These are phyloP conservation scores for Talaromyces ruber DNA, from an alignment of 495 filamentous ascomycete species.

Conservation along the genomic window DNA sequence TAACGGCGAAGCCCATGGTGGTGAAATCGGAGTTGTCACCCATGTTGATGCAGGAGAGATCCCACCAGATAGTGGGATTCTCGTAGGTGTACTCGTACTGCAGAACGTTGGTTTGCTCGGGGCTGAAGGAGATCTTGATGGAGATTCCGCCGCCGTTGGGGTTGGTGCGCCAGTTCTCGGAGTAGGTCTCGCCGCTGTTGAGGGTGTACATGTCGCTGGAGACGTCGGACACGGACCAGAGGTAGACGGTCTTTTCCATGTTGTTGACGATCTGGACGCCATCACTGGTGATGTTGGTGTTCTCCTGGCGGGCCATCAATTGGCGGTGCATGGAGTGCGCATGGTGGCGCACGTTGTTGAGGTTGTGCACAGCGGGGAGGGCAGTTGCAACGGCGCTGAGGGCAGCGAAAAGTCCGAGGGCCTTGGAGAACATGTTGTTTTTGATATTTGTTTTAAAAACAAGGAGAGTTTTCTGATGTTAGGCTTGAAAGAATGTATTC, in stretches of 20 bases:
- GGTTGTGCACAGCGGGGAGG: slow-evolving; percentile 20
- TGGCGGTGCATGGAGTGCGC: slow-evolving; percentile 5
- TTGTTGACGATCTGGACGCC: slow-evolving; percentile 30
- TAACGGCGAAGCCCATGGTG: slow-evolving; percentile 31
- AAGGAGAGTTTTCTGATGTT: slow-evolving; percentile 8
- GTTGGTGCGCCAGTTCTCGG: slow-evolving; percentile 28
- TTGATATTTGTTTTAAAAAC: slow-evolving; percentile 7
- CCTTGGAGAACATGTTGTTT: slow-evolving; percentile 37
- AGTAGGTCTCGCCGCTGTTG: slow-evolving; percentile 25
- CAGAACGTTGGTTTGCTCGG: slow-evolving; percentile 27
- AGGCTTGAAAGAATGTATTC: slow-evolving; percentile 11
- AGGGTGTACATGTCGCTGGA: slow-evolving; percentile 32
- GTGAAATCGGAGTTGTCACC: slow-evolving; percentile 26
- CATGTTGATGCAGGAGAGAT: slow-evolving; percentile 38
- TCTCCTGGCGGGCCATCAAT: slow-evolving; percentile 16
- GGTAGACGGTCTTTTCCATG: slow-evolving; percentile 28
- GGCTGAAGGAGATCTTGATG: slow-evolving; percentile 35
- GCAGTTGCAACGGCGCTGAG: slow-evolving; percentile 30
- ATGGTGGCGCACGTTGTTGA: slow-evolving; percentile 10
- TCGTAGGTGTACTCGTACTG: slow-evolving; percentile 39
- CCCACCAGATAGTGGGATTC: slow-evolving; percentile 33
- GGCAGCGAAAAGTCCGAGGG: slow-evolving; percentile 28
- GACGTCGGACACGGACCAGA: slow-evolving; percentile 31
- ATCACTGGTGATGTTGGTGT: slow-evolving; percentile 28
- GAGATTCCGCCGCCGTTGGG: slow-evolving; percentile 36